These are phyloP conservation scores for Diplodia scrobiculata DNA, from an alignment of 2,329 filamentous ascomycete species.

Conservation along the genomic window DNA sequence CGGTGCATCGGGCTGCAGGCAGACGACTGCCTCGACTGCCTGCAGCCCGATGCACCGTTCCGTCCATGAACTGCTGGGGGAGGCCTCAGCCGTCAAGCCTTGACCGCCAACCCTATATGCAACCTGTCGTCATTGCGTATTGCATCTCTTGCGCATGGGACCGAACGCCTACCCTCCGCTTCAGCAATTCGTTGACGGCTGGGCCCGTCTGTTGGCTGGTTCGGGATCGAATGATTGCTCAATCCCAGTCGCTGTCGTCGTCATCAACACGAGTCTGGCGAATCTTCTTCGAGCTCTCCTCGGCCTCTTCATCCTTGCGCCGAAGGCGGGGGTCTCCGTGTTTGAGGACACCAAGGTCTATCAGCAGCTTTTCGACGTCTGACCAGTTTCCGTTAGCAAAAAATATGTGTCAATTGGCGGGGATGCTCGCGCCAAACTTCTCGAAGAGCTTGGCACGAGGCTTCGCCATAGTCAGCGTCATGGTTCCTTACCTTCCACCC, in stretches of 20 bases:
- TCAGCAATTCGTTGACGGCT: neutral
- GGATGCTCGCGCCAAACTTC: neutral
- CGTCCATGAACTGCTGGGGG: neutral
- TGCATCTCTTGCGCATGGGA: neutral
- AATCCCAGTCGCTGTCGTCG: slow-evolving; percentile 65
- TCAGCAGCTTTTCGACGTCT: slow-evolving; percentile 77
- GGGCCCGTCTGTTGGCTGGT: slow-evolving; percentile 1
- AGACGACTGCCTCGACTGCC: slow-evolving; percentile 8
- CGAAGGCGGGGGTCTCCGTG: slow-evolving; percentile 76
- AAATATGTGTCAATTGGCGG: neutral
- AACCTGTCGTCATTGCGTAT: slow-evolving; percentile 8
- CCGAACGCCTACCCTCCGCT: neutral
- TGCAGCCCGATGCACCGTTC: slow-evolving; percentile 6
- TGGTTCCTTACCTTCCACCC: slow-evolving; percentile 34
- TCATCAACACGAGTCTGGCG: slow-evolving; percentile 50
- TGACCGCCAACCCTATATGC: neutral
- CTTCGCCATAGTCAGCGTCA: neutral
- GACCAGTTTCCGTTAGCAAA: slow-evolving; percentile 26
- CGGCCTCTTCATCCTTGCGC: slow-evolving; percentile 59
- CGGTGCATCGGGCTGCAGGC: neutral
- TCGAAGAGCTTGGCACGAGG: neutral
- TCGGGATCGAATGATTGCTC: neutral
- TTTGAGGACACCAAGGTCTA: slow-evolving; percentile 78
- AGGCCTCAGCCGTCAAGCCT: neutral
- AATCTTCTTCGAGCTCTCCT: slow-evolving; percentile 59